These are phyloP conservation scores for Fusarium buxicola DNA, from an alignment of 2,329 filamentous ascomycete species.

Conservation along the genomic window DNA sequence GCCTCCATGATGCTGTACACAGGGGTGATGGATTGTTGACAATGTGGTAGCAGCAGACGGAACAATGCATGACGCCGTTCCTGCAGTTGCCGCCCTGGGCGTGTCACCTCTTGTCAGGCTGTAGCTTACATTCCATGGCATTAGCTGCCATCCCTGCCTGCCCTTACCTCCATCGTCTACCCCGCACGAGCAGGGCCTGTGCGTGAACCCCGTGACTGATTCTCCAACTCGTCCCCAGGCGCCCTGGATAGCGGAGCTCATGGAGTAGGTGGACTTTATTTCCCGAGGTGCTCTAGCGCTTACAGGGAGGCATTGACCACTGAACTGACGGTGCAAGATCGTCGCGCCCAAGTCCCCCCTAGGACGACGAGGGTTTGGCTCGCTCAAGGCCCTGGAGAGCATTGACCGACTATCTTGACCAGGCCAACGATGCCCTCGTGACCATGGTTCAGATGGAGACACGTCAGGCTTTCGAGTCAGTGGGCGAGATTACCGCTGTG, in stretches of 20 bases:
- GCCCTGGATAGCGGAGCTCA: constrained; percentile 61
- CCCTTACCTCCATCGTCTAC: background rate
- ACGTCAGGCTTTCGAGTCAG: constrained; percentile 65
- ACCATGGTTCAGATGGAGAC: constrained; percentile 77
- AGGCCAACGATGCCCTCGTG: constrained; percentile 62
- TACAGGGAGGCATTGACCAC: no score
- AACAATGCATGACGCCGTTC: constrained; percentile 63
- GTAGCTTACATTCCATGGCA: no score
- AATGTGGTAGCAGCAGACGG: constrained; percentile 47
- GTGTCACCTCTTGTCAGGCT: constrained; percentile 59
- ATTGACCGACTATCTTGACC: constrained; percentile 59
- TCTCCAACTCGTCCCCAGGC: constrained; percentile 39
- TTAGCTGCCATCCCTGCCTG: constrained; percentile 24
- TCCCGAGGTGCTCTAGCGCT: background rate
- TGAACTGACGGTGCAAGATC: no score
- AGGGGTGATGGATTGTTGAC: background rate
- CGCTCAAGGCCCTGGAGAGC: constrained; percentile 56
- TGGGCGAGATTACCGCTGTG: constrained; percentile 70
- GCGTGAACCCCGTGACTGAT: background rate
- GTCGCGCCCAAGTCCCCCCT: constrained; percentile 60
- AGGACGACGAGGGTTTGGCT: constrained; percentile 60
- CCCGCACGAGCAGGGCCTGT: background rate
- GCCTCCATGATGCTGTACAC: background rate
- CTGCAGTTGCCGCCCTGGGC: constrained; percentile 59
- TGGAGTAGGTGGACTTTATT: constrained; percentile 44